A percentile compares a stretch with the other conserved stretches of the same genome.
phyloP scores from a whole-genome alignment of 768 basidiomycete species.

The Mycena floridula region DNA sequence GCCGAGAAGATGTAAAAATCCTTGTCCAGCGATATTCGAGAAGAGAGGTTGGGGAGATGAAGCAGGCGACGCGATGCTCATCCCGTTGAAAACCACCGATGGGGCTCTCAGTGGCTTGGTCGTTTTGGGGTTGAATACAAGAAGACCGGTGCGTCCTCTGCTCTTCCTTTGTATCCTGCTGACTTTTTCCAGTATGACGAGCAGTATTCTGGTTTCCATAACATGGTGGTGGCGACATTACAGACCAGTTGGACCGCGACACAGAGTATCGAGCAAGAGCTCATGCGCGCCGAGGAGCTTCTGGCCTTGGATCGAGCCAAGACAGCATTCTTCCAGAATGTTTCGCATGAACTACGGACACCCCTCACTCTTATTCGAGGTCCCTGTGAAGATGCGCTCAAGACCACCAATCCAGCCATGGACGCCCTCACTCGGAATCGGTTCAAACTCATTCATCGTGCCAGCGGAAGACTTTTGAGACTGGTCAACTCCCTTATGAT shows the following conservation, averaged over 20 bases:
- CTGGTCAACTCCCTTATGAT: conserved; percentile 6
- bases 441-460: conserved; percentile 5
- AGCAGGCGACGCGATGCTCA: conserved; percentile 2
- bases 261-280: conserved; percentile 3
- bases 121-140: conserved; percentile 6
- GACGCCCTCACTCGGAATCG: conserved; percentile 1
- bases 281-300: conserved; percentile 4
- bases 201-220: conserved; percentile 3
- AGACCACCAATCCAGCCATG: conserved; percentile 1
- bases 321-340: conserved; percentile 6
- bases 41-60: conserved; percentile 2
- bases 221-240: conserved; percentile 2
- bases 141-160: conserved; percentile 1
- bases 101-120: conserved; percentile 2
- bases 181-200: conserved; percentile 3
- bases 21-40: conserved; percentile 2
- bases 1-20: conserved; percentile 1
- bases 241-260: neutral
- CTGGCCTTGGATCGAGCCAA: conserved; percentile 5
- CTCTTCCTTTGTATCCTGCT: neutral
- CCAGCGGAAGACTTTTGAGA: conserved; percentile 3
- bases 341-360: conserved; percentile 5
- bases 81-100: conserved; percentile 2
- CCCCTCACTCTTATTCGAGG: conserved; percentile 6
- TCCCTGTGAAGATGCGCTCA: conserved; percentile 6